Evolutionary conservation across 2,329 filamentous ascomycete genomes (phyloP), one percentile per base, ranked within the genome.

Genomic region (Claviceps paspali): DNA sequence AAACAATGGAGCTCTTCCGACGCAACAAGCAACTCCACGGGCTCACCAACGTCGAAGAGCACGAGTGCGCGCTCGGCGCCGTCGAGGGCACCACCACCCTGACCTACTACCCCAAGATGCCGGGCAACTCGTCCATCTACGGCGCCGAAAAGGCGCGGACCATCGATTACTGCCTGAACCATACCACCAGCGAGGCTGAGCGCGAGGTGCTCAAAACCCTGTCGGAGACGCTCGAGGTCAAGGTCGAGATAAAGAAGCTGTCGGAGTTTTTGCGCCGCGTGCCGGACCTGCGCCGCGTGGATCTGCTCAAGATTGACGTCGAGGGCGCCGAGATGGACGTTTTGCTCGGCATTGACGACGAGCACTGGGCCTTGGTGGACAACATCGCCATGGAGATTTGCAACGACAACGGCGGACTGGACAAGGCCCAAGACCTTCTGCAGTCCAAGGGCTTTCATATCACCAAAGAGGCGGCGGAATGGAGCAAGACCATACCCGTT

Each of bases 231-330:
- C n/a, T n/a, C n/a, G n/a, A n/a, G n/a, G n/a, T n/a, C n/a, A n/a
- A n/a, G n/a, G n/a, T n/a, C n/a, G n/a, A n/a, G n/a, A n/a, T n/a
- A n/a, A n/a, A n/a, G n/a, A n/a, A n/a, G n/a, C n/a, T 52, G 4
- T 49, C 49, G 4, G 32, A 36, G 9, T 43, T 52, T 14, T 29
- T 49, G 32, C 26, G 40, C 6, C 12, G 33, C n/a, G 14, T 18
- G 22, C 27, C 33, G 3, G 42, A 37, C 11, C 17, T 49, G 18
- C 33, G 32, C 9, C 35, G 38, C 6, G 47, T 52, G 27, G 48
- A 52, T 30, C 29, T 52, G n/a, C 38, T 52, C 33, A 52, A 52
- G 39, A 40, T 52, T 12, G 50, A 52, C 27, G 48, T 52, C 5
- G 49, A 52, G 36, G 45, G 47, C 11, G 41, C 33, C 5, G 49